phyloP scores from a whole-genome alignment of 2,329 filamentous ascomycete species.

The Gnomoniopsis sp. region DNA sequence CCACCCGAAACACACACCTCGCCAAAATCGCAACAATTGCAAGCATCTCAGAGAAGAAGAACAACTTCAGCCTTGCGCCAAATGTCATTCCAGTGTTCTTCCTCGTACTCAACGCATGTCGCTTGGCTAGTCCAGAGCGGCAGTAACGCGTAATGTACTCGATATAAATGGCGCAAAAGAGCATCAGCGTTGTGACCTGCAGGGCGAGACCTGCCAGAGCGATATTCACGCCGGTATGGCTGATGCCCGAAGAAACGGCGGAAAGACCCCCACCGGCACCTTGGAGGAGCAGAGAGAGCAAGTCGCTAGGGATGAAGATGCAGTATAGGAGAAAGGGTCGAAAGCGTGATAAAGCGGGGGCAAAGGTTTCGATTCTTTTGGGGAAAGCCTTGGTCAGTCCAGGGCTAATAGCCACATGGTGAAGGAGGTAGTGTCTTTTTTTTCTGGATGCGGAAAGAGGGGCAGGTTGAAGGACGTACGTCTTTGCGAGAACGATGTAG shows the following conservation, averaged over 20 bases:
- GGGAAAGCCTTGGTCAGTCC: too few relatives aligned
- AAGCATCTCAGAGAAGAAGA: slow-evolving; percentile 47
- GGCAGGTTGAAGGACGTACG: slow-evolving; percentile 24
- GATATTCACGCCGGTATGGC: slow-evolving; percentile 43
- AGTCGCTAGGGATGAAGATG: slow-evolving; percentile 50
- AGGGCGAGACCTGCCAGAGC: slow-evolving; percentile 55
- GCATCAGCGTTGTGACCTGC: slow-evolving; percentile 52
- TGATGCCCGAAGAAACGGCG: slow-evolving; percentile 40
- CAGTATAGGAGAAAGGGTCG: slow-evolving; percentile 38
- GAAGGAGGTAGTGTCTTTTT: too few relatives aligned
- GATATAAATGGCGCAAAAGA: slow-evolving; percentile 46
- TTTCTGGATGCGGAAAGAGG: too few relatives aligned
- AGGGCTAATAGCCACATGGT: not conserved
- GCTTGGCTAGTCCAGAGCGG: slow-evolving; percentile 15
- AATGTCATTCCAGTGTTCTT: slow-evolving; percentile 1
- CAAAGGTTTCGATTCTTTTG: slow-evolving; percentile 36
- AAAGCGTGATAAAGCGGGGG: slow-evolving; percentile 36
- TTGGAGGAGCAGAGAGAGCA: slow-evolving; percentile 53
- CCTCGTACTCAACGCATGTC: not conserved
- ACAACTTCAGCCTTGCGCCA: slow-evolving; percentile 38
- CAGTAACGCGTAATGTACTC: slow-evolving; percentile 45
- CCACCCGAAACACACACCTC: slow-evolving; percentile 60
- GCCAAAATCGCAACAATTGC: slow-evolving; percentile 59
- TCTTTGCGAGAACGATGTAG: slow-evolving; percentile 57
- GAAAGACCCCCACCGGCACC: slow-evolving; percentile 53